Evolutionary conservation across 805 yeast species (phyloP).

Genomic region (Naumovozyma dairenensis): DNA sequence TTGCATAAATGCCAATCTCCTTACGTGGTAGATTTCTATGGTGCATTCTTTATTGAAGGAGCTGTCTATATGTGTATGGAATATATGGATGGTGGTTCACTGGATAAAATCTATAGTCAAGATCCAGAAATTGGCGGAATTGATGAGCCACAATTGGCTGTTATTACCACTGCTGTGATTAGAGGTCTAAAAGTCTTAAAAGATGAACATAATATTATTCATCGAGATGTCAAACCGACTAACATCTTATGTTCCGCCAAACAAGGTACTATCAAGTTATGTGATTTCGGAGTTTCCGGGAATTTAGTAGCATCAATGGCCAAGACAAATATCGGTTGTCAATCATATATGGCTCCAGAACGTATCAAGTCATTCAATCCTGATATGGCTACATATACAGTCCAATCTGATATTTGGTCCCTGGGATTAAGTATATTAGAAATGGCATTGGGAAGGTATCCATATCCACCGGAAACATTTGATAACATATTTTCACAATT

Average conservation of each 20-base stretch:
- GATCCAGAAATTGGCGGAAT: constrained; percentile 41
- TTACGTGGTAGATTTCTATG: constrained; percentile 89
- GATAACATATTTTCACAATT: constrained; percentile 85
- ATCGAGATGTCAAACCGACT: constrained; percentile 95
- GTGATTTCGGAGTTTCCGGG: constrained; percentile 96
- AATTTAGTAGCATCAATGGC: constrained; percentile 92
- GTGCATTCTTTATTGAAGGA: constrained; percentile 95
- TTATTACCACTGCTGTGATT: constrained; percentile 69
- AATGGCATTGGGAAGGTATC: constrained; percentile 83
- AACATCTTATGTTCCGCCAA: constrained; percentile 72
- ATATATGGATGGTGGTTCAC: constrained; percentile 92
- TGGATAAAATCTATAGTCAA: constrained; percentile 71
- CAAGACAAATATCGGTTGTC: constrained; percentile 93
- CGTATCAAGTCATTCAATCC: constrained; percentile 70
- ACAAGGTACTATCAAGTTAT: constrained; percentile 76
- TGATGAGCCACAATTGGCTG: constrained; percentile 72
- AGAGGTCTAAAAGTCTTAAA: constrained; percentile 75
- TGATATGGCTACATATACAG: constrained; percentile 74
- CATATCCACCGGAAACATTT: constrained; percentile 93
- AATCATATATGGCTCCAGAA: constrained; percentile 98
- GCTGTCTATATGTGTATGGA: constrained; percentile 98
- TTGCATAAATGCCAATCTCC: constrained; percentile 86
- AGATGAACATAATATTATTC: constrained; percentile 86
- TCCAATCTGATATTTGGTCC: constrained; percentile 94
- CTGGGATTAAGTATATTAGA: constrained; percentile 80